A percentile compares a stretch with the other conserved stretches of the same genome.
These are phyloP conservation scores for Apiotrichum siamense DNA, from an alignment of 1,284 basidiomycete genomes.

Conservation along the genomic window DNA sequence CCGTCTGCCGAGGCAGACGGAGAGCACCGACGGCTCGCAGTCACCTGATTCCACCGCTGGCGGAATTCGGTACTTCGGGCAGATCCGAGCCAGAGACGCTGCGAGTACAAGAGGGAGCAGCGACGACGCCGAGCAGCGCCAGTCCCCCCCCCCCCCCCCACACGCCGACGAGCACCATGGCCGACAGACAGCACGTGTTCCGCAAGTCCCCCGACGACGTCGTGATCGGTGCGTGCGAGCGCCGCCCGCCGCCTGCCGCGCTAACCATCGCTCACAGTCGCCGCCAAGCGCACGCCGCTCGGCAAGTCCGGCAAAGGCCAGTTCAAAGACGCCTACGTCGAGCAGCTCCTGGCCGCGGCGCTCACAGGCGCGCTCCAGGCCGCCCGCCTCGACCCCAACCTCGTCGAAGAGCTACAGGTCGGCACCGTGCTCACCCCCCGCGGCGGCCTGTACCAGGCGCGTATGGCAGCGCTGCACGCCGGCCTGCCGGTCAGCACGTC, in stretches of 20 bases:
- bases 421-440: conserved; percentile 46
- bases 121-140: too few species aligned
- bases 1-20: too few species aligned
- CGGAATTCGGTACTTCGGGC: too few species aligned
- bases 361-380: conserved; percentile 43
- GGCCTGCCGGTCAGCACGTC: conserved; percentile 46
- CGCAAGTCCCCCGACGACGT: conserved; percentile 20
- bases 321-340: conserved; percentile 79
- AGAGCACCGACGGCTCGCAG: too few species aligned
- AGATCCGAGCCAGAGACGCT: too few species aligned
- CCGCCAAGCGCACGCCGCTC: conserved; percentile 19
- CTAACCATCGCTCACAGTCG: conserved; percentile 7
- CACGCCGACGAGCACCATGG: too few species aligned
- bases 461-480: conserved; percentile 15
- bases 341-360: conserved; percentile 72
- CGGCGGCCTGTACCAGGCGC: conserved; percentile 14
- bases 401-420: conserved; percentile 67
- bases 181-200: too few species aligned
- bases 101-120: too few species aligned
- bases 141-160: too few species aligned
- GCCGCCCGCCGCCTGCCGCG: background rate
- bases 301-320: conserved; percentile 72
- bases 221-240: conserved; percentile 10
- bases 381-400: conserved; percentile 65
- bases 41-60: too few species aligned